Base-by-base conservation (phyloP, 2,329 filamentous ascomycete species). In the Fonsecaea nubica region DNA sequence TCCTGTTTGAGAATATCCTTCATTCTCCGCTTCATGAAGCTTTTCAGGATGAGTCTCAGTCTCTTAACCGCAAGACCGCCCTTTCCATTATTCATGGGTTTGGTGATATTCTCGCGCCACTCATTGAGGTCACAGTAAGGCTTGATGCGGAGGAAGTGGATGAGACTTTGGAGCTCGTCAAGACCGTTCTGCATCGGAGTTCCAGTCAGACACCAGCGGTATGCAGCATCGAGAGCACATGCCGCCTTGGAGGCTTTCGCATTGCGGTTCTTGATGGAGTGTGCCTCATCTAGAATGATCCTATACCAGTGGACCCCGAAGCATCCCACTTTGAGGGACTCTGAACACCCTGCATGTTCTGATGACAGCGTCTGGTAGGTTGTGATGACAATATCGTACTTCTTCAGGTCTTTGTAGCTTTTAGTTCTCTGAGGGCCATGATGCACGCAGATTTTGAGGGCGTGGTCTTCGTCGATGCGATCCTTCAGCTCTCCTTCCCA, bases 101-200 rank as follows among this genome's bases (percentile, higher is more conserved):
- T 82, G 61, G 93, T 93, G 66, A 99, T 99, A 65, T 96, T 90
- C 15, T 93, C 90, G 72, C 94, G 93, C 94, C 95, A 99, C 66
- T 90, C 88, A 9, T 86, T 85, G 21, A 97, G 82, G 63, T 97
- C 89, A 74, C 96, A 90, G 75, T 95, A 98, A 0, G 95, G 95
- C 72, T 91, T 90, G 75, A 99, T 97, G 15, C 92, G 89, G 42
- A 99, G 84, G 77, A 99, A 99, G 68, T 90, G 92, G 77, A 99
- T 92, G 62, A 99, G 81, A 72, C 92, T 96, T 76, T 99, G 95
- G 59, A 99, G 82, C 78, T 99, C 95, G 71, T 99, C 95, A 5
- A 99, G 86, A 74, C 97, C 98, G 80, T 99, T 99, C 76, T 99
- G 95, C 90, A 99, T 93, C 0, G 95, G 95, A 1, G 95, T 99